phyloP scores from a whole-genome alignment of 2,329 filamentous ascomycete genomes.

The Colletotrichum destructivum region DNA sequence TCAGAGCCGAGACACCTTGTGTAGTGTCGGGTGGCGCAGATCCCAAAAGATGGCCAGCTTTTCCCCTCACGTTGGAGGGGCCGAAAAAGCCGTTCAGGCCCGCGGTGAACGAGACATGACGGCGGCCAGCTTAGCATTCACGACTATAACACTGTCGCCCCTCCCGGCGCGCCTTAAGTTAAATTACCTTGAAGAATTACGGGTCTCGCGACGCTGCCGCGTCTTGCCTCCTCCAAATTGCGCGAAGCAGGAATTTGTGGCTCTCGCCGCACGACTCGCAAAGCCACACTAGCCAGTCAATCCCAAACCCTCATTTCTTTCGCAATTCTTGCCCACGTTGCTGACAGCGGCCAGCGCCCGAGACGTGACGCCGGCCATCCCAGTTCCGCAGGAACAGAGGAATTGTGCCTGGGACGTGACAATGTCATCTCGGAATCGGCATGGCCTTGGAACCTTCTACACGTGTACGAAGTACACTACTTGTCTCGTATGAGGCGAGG shows the following conservation, averaged over 20 bases:
- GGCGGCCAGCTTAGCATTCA: conserved; percentile 18
- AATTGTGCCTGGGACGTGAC: background rate
- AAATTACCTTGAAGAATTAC: conserved; percentile 30
- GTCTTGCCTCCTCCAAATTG: conserved; percentile 30
- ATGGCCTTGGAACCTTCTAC: background rate
- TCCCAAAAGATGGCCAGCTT: conserved; percentile 11
- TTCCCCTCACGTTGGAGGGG: background rate
- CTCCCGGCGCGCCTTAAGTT: conserved; percentile 33
- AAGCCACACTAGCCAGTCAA: conserved; percentile 37
- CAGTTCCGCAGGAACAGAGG: conserved; percentile 20
- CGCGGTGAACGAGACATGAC: conserved; percentile 22
- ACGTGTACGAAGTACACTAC: no score
- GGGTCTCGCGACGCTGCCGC: conserved; percentile 32
- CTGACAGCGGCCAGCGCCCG: conserved; percentile 19
- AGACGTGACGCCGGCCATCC: conserved; percentile 24
- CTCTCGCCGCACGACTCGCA: conserved; percentile 36
- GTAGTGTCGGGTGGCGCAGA: background rate
- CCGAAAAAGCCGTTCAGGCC: conserved; percentile 17
- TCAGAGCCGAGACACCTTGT: background rate
- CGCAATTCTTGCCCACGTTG: conserved; percentile 34
- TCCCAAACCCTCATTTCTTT: conserved; percentile 39
- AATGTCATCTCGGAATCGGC: background rate
- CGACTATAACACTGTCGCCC: conserved; percentile 25
- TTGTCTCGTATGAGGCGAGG: no score
- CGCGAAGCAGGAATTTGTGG: conserved; percentile 36